Percentiles rank a stretch among this genome's conserved stretches.
These are phyloP conservation scores for Citrus trifoliata DNA, from an alignment of 345 rosid genomes.

Conservation along the genomic window DNA sequence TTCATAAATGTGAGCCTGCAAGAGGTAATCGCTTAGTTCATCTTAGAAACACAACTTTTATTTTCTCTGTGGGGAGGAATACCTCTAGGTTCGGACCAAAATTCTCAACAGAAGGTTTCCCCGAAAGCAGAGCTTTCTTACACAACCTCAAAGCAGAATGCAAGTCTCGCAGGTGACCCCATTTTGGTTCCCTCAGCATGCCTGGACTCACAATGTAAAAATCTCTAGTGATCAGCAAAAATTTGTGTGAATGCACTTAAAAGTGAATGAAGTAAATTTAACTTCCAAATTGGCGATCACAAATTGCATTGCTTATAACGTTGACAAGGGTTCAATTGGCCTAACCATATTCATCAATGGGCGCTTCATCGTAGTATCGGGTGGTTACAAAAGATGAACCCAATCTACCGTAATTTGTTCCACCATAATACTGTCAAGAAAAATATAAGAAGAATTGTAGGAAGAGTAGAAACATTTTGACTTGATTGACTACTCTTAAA, in stretches of 20 bases:
- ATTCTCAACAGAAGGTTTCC: conserved; percentile 22
- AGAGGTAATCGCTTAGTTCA: neutral
- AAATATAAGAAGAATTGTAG: neutral
- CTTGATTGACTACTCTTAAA: neutral
- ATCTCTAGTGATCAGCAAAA: neutral
- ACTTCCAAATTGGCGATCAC: neutral
- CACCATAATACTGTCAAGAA: conserved; percentile 41
- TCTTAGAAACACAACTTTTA: neutral
- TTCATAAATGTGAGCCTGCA: conserved; percentile 39
- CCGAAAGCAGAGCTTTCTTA: conserved; percentile 39
- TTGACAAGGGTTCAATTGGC: neutral
- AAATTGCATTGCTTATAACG: neutral
- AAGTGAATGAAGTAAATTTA: neutral
- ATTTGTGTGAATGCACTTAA: neutral
- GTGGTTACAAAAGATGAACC: conserved; percentile 46
- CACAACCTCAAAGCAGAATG: conserved; percentile 37
- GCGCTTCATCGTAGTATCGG: conserved; percentile 54
- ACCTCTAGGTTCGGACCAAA: conserved; percentile 34
- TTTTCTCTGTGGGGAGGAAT: neutral
- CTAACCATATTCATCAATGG: conserved; percentile 48
- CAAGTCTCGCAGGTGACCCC: conserved; percentile 52
- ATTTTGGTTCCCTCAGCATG: conserved; percentile 45
- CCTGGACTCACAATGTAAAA: conserved; percentile 17
- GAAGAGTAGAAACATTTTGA: neutral
- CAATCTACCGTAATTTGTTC: conserved; percentile 46